phyloP scores from a whole-genome alignment of 805 yeast genomes.

The Blastobotrys peoriensis region DNA sequence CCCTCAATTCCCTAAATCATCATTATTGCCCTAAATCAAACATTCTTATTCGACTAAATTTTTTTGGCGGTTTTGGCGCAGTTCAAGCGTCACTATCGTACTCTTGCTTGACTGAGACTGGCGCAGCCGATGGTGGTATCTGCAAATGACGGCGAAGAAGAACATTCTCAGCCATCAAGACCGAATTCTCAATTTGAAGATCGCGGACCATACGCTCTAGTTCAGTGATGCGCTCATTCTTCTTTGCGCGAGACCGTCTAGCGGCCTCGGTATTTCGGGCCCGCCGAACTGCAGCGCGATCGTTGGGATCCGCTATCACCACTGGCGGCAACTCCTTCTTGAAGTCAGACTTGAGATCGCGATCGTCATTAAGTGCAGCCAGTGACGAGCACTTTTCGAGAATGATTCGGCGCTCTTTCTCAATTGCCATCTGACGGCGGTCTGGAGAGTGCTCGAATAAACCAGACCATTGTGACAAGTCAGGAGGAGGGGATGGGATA shows the following conservation, averaged over 20 bases:
- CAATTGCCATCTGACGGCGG: not conserved
- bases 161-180: conserved; percentile 50
- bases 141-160: conserved; percentile 9
- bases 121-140: not conserved
- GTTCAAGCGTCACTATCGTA: too few species aligned
- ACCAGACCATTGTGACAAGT: not conserved
- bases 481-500: not conserved
- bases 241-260: conserved; percentile 88
- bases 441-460: not conserved
- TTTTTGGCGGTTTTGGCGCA: too few species aligned
- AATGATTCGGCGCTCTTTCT: conserved; percentile 7
- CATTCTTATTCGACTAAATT: too few species aligned
- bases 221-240: conserved; percentile 80
- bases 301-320: conserved; percentile 44
- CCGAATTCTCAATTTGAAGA: conserved; percentile 49
- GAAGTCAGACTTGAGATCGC: not conserved
- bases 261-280: conserved; percentile 93
- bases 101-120: not conserved
- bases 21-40: too few species aligned
- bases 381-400: conserved; percentile 1
- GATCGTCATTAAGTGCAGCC: not conserved
- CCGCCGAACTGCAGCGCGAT: conserved; percentile 67
- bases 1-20: too few species aligned
- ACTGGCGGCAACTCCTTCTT: conserved; percentile 58
- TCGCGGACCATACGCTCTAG: conserved; percentile 71